A percentile compares a stretch with the other conserved stretches of the same genome.
Evolutionary conservation across 192 early-diverging fungal genomes (phyloP).

Genomic region (Spizellomyces sp.): DNA sequence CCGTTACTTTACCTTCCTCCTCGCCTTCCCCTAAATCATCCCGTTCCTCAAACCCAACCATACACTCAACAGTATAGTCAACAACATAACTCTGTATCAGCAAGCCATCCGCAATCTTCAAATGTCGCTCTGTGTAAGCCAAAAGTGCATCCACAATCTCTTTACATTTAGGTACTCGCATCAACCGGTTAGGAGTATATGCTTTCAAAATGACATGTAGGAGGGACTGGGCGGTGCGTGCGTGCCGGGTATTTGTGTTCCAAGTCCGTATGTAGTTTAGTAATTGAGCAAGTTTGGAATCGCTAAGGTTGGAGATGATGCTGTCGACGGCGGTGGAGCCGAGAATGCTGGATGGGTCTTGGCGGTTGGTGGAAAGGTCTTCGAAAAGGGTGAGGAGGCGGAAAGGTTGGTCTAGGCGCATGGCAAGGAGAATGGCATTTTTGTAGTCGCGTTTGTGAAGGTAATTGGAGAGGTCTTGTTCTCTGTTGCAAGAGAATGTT

Average conservation of each 20-base stretch:
- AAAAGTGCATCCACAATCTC: slow-evolving; percentile 81
- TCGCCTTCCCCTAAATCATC: background rate
- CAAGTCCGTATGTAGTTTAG: slow-evolving; percentile 86
- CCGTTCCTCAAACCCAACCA: slow-evolving; percentile 49
- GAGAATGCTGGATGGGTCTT: slow-evolving; percentile 53
- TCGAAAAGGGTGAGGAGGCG: slow-evolving; percentile 68
- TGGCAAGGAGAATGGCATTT: slow-evolving; percentile 84
- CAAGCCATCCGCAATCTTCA: slow-evolving; percentile 73
- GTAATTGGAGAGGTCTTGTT: slow-evolving; percentile 91
- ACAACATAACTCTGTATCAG: slow-evolving; percentile 83
- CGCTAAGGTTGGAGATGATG: slow-evolving; percentile 46
- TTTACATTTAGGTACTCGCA: slow-evolving; percentile 78
- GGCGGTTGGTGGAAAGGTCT: slow-evolving; percentile 6
- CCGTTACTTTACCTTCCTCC: background rate
- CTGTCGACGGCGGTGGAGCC: slow-evolving; percentile 69
- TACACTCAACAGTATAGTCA: slow-evolving; percentile 88
- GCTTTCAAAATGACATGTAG: slow-evolving; percentile 75
- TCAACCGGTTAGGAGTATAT: slow-evolving; percentile 67
- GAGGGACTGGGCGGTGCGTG: slow-evolving; percentile 77
- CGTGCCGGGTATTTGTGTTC: slow-evolving; percentile 91
- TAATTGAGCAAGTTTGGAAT: slow-evolving; percentile 71
- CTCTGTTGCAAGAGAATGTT: slow-evolving; percentile 43
- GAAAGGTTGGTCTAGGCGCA: slow-evolving; percentile 89
- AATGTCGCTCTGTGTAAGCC: slow-evolving; percentile 93
- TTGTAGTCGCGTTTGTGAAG: slow-evolving; percentile 86